Evolutionary conservation across 306 rosid genomes (phyloP).

Genomic region (Styphnolobium japonicum): DNA sequence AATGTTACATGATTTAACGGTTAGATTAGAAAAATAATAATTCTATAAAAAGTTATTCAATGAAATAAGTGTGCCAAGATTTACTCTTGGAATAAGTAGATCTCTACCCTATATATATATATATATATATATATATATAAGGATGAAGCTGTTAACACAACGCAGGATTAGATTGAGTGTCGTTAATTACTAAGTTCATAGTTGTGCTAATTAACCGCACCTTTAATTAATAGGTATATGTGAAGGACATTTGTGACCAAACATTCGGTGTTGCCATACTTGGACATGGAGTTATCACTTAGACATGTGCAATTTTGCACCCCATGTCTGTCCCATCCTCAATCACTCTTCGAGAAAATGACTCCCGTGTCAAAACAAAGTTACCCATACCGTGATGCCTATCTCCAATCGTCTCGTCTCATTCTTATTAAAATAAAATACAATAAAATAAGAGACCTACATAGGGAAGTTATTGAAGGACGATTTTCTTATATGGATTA

Average conservation of each 20-base stretch:
- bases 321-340: neutral
- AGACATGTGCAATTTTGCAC: neutral
- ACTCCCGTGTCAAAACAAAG: neutral
- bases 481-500: too few species aligned
- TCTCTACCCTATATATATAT: too few species aligned
- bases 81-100: too few species aligned
- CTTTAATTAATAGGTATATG: neutral
- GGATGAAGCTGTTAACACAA: neutral
- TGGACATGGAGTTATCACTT: neutral
- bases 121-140: too few species aligned
- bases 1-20: too few species aligned
- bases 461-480: neutral
- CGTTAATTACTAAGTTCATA: neutral
- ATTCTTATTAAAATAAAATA: neutral
- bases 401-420: neutral
- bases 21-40: too few species aligned
- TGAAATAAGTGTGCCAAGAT: too few species aligned
- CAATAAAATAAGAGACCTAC: neutral
- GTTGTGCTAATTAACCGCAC: neutral
- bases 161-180: neutral
- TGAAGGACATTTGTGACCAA: neutral
- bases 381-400: neutral
- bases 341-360: neutral
- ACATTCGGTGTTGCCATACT: neutral
- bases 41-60: too few species aligned